Conservation (phyloP, 768 basidiomycete genomes). For the Xanthoconium purpureum region DNA sequence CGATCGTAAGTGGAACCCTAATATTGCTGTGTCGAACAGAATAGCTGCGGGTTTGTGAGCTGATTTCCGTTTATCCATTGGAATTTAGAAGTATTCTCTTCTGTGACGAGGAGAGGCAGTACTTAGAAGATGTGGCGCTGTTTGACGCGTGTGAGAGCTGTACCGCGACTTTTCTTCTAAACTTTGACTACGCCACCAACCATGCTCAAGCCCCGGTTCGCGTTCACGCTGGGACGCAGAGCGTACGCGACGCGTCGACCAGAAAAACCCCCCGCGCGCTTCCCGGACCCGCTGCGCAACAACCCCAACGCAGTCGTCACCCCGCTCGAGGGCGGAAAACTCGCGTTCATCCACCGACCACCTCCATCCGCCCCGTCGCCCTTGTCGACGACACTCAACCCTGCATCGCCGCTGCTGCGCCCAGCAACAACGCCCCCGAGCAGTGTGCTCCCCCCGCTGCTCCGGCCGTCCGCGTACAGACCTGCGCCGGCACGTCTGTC, state of each 20-base stretch:
- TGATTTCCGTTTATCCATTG: too few relatives aligned
- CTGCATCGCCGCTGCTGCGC: slow-evolving; percentile 67
- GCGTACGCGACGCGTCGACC: slow-evolving; percentile 42
- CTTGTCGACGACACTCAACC: slow-evolving; percentile 63
- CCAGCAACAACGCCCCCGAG: slow-evolving; percentile 29
- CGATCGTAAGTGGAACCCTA: not conserved
- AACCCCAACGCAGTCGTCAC: slow-evolving; percentile 52
- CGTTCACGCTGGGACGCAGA: slow-evolving; percentile 19
- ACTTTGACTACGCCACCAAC: not conserved
- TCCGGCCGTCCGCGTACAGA: slow-evolving; percentile 40
- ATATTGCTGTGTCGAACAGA: too few relatives aligned
- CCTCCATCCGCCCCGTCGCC: slow-evolving; percentile 76
- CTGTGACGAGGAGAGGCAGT: too few relatives aligned
- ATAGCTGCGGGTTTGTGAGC: too few relatives aligned
- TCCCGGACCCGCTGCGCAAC: slow-evolving; percentile 55
- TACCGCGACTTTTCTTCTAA: too few relatives aligned
- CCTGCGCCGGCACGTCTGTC: slow-evolving; percentile 41
- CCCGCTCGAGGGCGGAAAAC: slow-evolving; percentile 46
- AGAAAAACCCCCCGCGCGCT: slow-evolving; percentile 48
- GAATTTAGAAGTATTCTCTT: too few relatives aligned
- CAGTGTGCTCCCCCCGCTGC: slow-evolving; percentile 46
- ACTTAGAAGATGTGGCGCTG: not conserved
- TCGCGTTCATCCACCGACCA: slow-evolving; percentile 84
- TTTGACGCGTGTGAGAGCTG: not conserved
- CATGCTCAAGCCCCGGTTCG: slow-evolving; percentile 23